phyloP scores from a whole-genome alignment of 148 eudicot genomes.

The Rhododendron vialii region DNA sequence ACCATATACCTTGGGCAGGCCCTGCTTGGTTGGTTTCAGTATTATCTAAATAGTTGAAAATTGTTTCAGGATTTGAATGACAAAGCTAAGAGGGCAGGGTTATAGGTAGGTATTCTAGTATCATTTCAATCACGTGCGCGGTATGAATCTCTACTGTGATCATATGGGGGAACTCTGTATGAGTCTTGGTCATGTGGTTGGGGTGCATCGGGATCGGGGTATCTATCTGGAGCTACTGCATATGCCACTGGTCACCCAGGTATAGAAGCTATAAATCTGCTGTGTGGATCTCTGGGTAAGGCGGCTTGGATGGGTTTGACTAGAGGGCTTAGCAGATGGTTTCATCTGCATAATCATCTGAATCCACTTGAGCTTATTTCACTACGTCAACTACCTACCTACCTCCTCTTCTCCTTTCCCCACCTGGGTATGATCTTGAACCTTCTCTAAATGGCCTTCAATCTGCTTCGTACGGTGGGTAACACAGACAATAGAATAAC shows the following conservation, averaged over 20 bases:
- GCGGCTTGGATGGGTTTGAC: not conserved
- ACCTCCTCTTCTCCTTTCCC: not conserved
- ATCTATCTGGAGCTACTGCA: not conserved
- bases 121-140: too few species aligned
- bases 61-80: too few species aligned
- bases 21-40: too few species aligned
- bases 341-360: not conserved
- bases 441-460: not conserved
- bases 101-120: too few species aligned
- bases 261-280: not conserved
- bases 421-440: not conserved
- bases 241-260: too few species aligned
- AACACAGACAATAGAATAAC: not conserved
- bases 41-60: too few species aligned
- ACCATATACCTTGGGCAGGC: too few species aligned
- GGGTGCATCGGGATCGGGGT: not conserved
- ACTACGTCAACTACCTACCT: not conserved
- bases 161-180: not conserved
- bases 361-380: not conserved
- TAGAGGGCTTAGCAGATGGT: not conserved
- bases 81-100: too few species aligned
- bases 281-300: not conserved
- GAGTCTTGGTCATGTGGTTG: not conserved
- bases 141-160: not conserved
- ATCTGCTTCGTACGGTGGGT: not conserved